These are phyloP conservation scores for Fusarium tuaranense DNA, from an alignment of 2,329 filamentous ascomycete genomes.

Conservation along the genomic window DNA sequence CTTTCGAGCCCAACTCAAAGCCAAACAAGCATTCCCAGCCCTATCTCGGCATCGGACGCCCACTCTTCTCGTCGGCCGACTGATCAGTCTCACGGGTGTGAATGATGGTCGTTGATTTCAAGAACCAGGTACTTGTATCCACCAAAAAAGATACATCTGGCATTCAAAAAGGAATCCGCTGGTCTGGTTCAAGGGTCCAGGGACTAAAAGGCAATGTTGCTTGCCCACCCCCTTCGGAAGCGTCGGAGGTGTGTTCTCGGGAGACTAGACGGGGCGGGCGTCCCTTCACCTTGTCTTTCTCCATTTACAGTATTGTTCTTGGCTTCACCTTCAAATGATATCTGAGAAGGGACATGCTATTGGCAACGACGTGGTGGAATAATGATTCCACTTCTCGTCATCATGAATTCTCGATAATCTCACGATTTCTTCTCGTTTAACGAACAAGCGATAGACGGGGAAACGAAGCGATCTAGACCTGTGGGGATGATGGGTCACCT, in stretches of 20 bases:
- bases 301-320: not conserved
- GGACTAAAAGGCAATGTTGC: not conserved
- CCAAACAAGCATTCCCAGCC: conserved; percentile 19
- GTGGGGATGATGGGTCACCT: not conserved
- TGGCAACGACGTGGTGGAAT: not conserved
- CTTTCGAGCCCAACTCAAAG: conserved; percentile 1
- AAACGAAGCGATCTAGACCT: not conserved
- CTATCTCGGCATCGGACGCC: conserved; percentile 12
- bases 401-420: not conserved
- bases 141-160: conserved; percentile 28
- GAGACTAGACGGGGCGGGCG: conserved; percentile 16
- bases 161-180: not conserved
- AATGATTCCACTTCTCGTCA: conserved; percentile 7
- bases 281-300: not conserved
- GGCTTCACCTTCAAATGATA: not conserved
- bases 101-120: not conserved
- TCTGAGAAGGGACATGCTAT: not conserved
- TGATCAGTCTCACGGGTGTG: not conserved
- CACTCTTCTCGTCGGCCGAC: not conserved
- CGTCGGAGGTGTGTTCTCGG: conserved; percentile 14
- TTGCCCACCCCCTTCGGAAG: conserved; percentile 24
- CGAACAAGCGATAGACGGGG: not conserved
- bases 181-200: conserved; percentile 7
- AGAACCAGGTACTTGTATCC: conserved; percentile 24
- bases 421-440: not conserved